Base-by-base conservation (phyloP, 495 filamentous ascomycete species). In the Chaetomium cochliodes region DNA sequence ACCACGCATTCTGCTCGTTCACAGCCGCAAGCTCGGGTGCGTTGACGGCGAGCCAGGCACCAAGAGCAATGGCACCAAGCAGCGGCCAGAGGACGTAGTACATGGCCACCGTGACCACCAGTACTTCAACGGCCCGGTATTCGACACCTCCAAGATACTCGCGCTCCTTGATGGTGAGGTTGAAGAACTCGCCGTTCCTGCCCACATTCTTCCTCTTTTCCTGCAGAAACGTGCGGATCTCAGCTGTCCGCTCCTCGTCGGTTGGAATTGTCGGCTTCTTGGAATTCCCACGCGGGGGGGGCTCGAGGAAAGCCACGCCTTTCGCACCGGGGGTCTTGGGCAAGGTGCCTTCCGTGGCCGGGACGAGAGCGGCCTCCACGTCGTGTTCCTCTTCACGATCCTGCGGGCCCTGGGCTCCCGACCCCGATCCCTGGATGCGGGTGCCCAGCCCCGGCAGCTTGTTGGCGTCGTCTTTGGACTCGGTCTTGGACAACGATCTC, bases 101-200 rank as follows among this genome's bases (percentile, higher is more conserved):
- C 11, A 86, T 64, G 5, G 88, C 87, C 12, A 97, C 90, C 22
- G 93, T 73, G 57, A 87, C 78, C 0, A 86, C 80, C 26, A 97
- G 79, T 9, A 92, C 78, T n/a, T 80, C 85, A 16, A 94, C 81
- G 13, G 91, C 90, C 61, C 85, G 83, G 69, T 94, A 94, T 75
- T 96, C 92, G 53, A 86, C 87, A 2, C 91, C 91, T 26, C 90
- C 91, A 6, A 96, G 82, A 61, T 82, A 77, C 61, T 90, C 87
- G 13, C 90, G 84, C 70, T 96, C 90, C 22, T 83, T 82, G 6
- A 80, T 76, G 5, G 84, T 85, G 16, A 96, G 76, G 39, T 83
- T 84, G 70, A 89, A 82, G 71, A 94, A 92, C 65, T 89, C 87
- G 13, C 86, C 87, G 73, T 93, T 93, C 20, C 90, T 82, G 3